phyloP scores from a whole-genome alignment of 176 grass and related monocot genomes.

The Zea mays region DNA sequence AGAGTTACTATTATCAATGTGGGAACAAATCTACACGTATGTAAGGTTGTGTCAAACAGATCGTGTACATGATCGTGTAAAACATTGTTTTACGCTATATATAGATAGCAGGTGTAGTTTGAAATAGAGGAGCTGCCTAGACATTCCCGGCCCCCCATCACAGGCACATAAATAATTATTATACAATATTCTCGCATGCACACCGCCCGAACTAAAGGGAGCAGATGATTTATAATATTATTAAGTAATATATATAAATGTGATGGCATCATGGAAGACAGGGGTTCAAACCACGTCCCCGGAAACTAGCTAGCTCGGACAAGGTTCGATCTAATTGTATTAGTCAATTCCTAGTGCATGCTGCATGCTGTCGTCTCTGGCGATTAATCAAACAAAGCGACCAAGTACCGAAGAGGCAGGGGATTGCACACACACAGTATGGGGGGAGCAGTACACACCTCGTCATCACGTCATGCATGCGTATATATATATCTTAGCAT shows the following conservation, averaged over 20 bases:
- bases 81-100: too few species aligned
- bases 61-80: too few species aligned
- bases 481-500: neutral
- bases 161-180: too few species aligned
- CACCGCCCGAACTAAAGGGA: neutral
- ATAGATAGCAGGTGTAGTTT: too few species aligned
- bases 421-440: neutral
- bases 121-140: too few species aligned
- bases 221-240: neutral
- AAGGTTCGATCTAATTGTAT: conserved; percentile 9
- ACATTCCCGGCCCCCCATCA: too few species aligned
- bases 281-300: conserved; percentile 36
- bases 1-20: too few species aligned
- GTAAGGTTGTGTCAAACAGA: too few species aligned
- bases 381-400: conserved; percentile 32
- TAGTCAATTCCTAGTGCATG: conserved; percentile 36
- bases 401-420: conserved; percentile 47
- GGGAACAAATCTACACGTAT: too few species aligned
- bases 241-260: neutral
- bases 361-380: conserved; percentile 24
- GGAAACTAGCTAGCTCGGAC: conserved; percentile 15
- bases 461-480: neutral
- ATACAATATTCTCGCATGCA: neutral
- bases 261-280: neutral
- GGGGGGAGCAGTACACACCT: neutral